These are phyloP conservation scores for Alternaria triticina DNA, from an alignment of 2,329 filamentous ascomycete genomes.

Conservation along the genomic window DNA sequence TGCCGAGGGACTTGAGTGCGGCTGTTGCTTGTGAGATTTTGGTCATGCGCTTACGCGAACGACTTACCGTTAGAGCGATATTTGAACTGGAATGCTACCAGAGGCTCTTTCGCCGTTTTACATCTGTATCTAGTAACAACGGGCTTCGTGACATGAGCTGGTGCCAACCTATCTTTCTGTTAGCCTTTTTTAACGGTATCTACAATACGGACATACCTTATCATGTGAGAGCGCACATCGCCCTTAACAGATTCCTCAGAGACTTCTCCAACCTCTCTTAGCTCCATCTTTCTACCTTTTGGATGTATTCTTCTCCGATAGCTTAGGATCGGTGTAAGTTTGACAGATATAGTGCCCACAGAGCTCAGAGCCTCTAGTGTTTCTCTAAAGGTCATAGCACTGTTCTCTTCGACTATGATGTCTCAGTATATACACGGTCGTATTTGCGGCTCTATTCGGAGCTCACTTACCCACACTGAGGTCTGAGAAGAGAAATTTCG, in stretches of 20 bases:
- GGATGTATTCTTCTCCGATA: too few species aligned
- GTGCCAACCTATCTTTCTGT: not conserved
- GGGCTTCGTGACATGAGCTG: not conserved
- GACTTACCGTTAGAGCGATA: not conserved
- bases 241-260: not conserved
- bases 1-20: not conserved
- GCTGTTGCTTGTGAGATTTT: not conserved
- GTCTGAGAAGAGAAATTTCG: too few species aligned
- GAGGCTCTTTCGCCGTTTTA: too few species aligned
- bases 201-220: not conserved
- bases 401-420: not conserved
- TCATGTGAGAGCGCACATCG: not conserved
- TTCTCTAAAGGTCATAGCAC: not conserved
- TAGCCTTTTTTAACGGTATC: not conserved
- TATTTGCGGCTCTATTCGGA: too few species aligned
- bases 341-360: not conserved
- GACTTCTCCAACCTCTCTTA: not conserved
- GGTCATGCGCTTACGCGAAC: too few species aligned
- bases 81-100: not conserved
- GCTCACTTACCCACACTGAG: too few species aligned
- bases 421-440: too few species aligned
- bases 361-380: not conserved
- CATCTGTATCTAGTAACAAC: too few species aligned
- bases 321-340: not conserved
- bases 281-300: not conserved